Base-by-base conservation (phyloP, 1,284 basidiomycete genomes). In the Stereum hirsutum region DNA sequence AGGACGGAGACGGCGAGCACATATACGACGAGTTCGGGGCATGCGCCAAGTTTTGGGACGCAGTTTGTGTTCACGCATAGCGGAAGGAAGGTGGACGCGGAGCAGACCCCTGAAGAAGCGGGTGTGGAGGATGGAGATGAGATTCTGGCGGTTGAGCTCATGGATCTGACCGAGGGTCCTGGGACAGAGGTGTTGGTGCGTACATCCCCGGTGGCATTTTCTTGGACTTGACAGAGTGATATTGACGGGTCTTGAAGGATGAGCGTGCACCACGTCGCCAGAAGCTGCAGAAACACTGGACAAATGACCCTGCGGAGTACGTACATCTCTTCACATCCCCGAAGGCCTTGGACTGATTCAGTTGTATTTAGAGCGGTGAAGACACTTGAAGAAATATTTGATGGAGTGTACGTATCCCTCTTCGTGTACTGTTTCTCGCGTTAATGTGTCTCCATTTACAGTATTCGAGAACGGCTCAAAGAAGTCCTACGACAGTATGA, bases 91-190 rank as follows among this genome's bases (percentile, higher is more conserved):
- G 59, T 90, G 17, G 81, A 87, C 45, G 70, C 77, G 15, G 82
- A 89, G 36, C 75, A 80, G 57, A 88, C 87, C 8, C 80, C 86
- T n/a, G 87, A 89, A 58, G 86, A 89, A 51, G 74, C 78, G 35
- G 81, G 81, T 2, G 83, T 90, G 67, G 86, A 89, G 53, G 82
- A 88, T 53, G 78, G 79, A 6, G 88, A 90, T 57, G 84, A 88
- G 61, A 87, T 90, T 55, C 64, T 88, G 41, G 87, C 88, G 14
- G 80, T 90, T 10, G 87, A 90, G 65, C 62, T 90, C 58, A 85
- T 89, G 83, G 87, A 90, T 57, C 65, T 90, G 50, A 89, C 87
- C 6, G 78, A 81, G 44, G 75, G 73, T 15, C 65, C 74, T 10
- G 69, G 68, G 38, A 62, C 71, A 23, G 81, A 86, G 49, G 70